Base-by-base conservation (phyloP, 2,329 filamentous ascomycete genomes). In the Chaetomium olivaceum region DNA sequence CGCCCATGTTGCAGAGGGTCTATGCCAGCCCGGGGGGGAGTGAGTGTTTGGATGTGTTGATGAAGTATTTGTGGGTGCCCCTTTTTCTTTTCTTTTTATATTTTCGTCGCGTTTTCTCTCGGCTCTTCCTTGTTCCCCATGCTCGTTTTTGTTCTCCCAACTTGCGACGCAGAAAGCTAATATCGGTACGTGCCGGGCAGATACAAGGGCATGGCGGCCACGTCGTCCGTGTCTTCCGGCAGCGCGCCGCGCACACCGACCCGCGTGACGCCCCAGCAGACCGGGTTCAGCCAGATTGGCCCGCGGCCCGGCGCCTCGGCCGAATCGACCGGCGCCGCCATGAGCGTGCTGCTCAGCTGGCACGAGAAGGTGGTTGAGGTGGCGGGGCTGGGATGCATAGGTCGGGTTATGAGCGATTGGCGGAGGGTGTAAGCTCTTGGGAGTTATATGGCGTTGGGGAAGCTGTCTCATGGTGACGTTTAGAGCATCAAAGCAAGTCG, bases 331-430 rank as follows among this genome's bases (percentile, higher is more conserved):
- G 91, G 92, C 43, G 89, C 93, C 64, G 91, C 90, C 62, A 98
- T 98, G 95, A 98, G 95, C 76, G 95, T 99, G 60, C 78, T 99
- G 76, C 82, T 99, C 71, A 97, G 93, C 80, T 99, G 95, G 95
- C 95, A 99, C 77, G 95, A 99, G 83, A 99, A 97, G 85, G 86
- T 97, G 68, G 92, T 98, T 4, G 95, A 99, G 74, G 89, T 97
- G 74, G 92, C 93, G 46, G 95, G 95, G 27, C 83, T 93, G 71
- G 95, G 95, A 54, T 92, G 91, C 77, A 95, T 99, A 79, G 91
- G 93, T 69, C 87, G 95, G 73, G 92, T 92, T 71, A 97, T 99
- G 93, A 95, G 92, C 51, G 95, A 99, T 82, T 91, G 94, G 82
- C 89, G 95, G 75, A 95, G 91, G 73, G 94, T 96, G 73, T 96